Conservation (phyloP, 208 protist species). For the Balamuthia mandrillaris region DNA sequence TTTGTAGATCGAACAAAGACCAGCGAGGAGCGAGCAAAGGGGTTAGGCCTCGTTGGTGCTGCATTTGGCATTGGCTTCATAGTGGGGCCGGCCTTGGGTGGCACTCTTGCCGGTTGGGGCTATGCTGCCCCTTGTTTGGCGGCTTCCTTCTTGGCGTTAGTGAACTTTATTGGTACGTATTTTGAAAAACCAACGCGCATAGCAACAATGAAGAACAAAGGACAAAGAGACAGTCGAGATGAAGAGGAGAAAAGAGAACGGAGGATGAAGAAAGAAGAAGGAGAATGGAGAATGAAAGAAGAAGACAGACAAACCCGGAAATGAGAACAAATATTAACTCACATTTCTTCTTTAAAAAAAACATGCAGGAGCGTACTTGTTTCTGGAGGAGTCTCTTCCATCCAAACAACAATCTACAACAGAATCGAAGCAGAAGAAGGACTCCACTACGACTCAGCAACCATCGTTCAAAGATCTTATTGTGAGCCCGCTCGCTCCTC, state of each 20-base stretch:
- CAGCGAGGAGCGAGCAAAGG: background rate
- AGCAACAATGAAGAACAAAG: too few species aligned
- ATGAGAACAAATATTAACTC: too few species aligned
- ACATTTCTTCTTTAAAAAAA: background rate
- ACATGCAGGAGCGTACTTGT: background rate
- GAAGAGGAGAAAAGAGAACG: too few species aligned
- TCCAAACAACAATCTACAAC: background rate
- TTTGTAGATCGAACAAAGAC: background rate
- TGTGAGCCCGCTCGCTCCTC: too few species aligned
- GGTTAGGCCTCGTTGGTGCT: background rate
- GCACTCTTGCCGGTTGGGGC: background rate
- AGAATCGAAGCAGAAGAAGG: too few species aligned
- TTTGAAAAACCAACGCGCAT: too few species aligned
- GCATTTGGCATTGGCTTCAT: constrained; percentile 11
- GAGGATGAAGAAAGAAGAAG: too few species aligned
- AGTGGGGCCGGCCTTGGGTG: background rate
- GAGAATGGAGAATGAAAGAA: too few species aligned
- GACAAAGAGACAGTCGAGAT: too few species aligned
- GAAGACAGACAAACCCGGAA: too few species aligned
- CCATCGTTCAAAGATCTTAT: too few species aligned
- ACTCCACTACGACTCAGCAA: too few species aligned
- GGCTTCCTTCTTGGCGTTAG: background rate
- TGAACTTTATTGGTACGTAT: background rate
- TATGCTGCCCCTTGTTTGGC: background rate
- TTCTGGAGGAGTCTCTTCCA: background rate